Percentiles rank a stretch among this genome's conserved stretches.
These are phyloP conservation scores for Solanum sitiens DNA, from an alignment of 257 asterid genomes.

Conservation along the genomic window DNA sequence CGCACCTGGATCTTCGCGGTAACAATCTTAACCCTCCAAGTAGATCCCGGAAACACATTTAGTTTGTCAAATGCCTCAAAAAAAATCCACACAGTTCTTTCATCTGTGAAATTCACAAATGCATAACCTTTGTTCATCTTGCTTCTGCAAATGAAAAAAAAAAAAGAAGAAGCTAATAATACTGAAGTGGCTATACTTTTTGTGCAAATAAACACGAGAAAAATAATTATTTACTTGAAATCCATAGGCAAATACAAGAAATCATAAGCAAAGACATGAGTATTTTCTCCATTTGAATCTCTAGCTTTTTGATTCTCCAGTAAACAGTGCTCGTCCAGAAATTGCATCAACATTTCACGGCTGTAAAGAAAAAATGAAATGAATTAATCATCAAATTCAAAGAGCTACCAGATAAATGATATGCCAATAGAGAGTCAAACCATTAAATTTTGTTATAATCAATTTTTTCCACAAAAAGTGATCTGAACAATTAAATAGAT, in stretches of 20 bases:
- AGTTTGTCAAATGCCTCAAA: neutral
- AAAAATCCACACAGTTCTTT: conserved; percentile 29
- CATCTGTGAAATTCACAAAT: conserved; percentile 49
- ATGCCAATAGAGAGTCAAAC: neutral
- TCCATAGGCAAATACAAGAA: conserved; percentile 58
- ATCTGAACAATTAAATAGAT: neutral
- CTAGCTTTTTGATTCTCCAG: conserved; percentile 17
- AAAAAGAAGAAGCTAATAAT: neutral
- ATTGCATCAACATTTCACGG: conserved; percentile 16
- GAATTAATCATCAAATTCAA: neutral
- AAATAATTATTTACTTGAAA: conserved; percentile 25
- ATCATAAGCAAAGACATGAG: conserved; percentile 30
- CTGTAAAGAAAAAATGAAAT: conserved; percentile 9
- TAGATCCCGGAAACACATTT: conserved; percentile 17
- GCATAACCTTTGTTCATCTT: conserved; percentile 50
- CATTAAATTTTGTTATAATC: neutral
- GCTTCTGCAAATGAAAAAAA: conserved; percentile 18
- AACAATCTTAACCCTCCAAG: conserved; percentile 24
- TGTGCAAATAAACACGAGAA: neutral
- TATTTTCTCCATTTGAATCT: neutral
- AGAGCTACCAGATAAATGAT: neutral
- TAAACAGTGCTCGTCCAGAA: conserved; percentile 37
- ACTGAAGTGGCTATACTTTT: neutral
- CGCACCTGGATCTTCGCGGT: conserved; percentile 54
- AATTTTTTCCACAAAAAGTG: neutral